phyloP scores from a whole-genome alignment of 768 basidiomycete species.

The Tubosaeta sp. region DNA sequence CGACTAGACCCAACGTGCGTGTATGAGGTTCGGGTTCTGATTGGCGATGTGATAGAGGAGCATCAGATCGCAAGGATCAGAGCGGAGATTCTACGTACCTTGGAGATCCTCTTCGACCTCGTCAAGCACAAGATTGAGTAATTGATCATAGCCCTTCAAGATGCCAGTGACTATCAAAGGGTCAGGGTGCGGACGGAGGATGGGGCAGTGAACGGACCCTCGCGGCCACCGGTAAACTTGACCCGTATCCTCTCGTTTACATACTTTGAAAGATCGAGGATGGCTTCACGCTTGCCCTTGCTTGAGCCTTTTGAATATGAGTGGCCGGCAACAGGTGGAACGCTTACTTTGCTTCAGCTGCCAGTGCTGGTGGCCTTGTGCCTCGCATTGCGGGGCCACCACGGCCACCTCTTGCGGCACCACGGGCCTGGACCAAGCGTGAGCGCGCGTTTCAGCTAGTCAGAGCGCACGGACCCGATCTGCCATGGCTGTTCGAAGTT shows the following conservation, averaged over 20 bases:
- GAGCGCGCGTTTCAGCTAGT: conserved; percentile 13
- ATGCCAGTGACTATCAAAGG: conserved; percentile 70
- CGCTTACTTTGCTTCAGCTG: conserved; percentile 27
- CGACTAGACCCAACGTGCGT: conserved; percentile 76
- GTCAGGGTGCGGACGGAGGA: neutral
- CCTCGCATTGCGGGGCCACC: conserved; percentile 35
- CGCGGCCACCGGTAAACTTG: conserved; percentile 96
- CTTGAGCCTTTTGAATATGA: conserved; percentile 31
- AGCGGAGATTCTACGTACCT: conserved; percentile 39
- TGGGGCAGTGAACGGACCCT: conserved; percentile 51
- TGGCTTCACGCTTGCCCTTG: conserved; percentile 75
- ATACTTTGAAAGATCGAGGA: conserved; percentile 93
- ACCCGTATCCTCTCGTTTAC: conserved; percentile 89
- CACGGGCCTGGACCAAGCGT: conserved; percentile 51
- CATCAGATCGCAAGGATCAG: conserved; percentile 13
- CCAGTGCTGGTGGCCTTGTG: conserved; percentile 10
- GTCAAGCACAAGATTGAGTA: conserved; percentile 95
- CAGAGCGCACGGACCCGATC: conserved; percentile 26
- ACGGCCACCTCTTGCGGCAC: conserved; percentile 44
- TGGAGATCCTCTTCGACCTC: conserved; percentile 83
- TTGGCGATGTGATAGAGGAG: conserved; percentile 1
- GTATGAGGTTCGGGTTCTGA: conserved; percentile 61
- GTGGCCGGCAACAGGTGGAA: conserved; percentile 1
- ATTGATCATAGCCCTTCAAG: conserved; percentile 93
- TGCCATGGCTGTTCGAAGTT: conserved; percentile 22